Conservation (phyloP, 805 yeast species). For the Candida glaebosa region DNA sequence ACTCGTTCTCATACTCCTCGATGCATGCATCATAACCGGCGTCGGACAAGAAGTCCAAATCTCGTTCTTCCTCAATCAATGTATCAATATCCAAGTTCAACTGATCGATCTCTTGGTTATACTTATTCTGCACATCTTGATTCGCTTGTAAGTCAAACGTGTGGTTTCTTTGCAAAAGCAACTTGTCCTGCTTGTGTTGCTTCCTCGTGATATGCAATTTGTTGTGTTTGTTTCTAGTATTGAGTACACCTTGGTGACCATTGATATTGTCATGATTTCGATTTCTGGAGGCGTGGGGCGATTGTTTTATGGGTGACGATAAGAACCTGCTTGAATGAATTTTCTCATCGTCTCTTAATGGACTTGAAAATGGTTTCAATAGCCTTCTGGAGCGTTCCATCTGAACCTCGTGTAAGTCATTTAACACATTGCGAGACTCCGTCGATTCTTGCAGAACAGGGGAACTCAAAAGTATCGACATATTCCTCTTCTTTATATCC, state of each 20-base stretch:
- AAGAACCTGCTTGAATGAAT: not conserved
- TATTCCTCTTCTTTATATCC: not conserved
- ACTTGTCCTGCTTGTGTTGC: conserved; percentile 19
- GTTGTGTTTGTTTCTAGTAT: conserved; percentile 19
- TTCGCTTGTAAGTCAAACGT: conserved; percentile 15
- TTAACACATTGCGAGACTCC: conserved; percentile 9
- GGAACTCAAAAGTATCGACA: not conserved
- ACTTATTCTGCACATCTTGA: conserved; percentile 9
- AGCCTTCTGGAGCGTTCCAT: conserved; percentile 13
- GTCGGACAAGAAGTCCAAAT: conserved; percentile 3
- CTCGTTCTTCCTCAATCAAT: conserved; percentile 22
- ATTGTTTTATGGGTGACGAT: conserved; percentile 1
- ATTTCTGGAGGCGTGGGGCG: no score
- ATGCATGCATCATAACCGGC: conserved; percentile 11
- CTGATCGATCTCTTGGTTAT: conserved; percentile 9
- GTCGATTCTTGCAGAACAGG: not conserved
- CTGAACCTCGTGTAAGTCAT: conserved; percentile 17
- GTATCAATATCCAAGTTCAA: conserved; percentile 16
- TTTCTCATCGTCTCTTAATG: conserved; percentile 3
- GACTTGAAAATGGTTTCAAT: conserved; percentile 16
- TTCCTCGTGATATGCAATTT: conserved; percentile 22
- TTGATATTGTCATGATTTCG: conserved; percentile 1
- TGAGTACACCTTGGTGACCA: conserved; percentile 8
- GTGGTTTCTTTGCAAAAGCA: conserved; percentile 15
- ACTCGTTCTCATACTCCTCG: conserved; percentile 14